Evolutionary conservation across 768 basidiomycete species (phyloP).

Genomic region (Termitomyces sp.): DNA sequence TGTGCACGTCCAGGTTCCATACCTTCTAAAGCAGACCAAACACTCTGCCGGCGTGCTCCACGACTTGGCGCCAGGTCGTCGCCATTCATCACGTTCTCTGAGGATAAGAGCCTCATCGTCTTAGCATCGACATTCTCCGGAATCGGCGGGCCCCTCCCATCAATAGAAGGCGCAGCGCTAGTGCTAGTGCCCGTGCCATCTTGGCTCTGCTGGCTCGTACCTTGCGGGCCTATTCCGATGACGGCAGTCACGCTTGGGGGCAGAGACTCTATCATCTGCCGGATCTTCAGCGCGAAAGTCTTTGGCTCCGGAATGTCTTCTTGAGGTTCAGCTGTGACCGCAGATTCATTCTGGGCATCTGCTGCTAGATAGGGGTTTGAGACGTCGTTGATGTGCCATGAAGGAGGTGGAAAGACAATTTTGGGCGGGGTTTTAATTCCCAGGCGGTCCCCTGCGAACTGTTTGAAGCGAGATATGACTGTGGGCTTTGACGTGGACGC

Average conservation of each 20-base stretch:
- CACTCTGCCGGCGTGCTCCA: slow-evolving; percentile 30
- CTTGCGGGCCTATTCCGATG: slow-evolving; percentile 6
- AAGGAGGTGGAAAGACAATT: slow-evolving; percentile 38
- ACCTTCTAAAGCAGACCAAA: slow-evolving; percentile 57
- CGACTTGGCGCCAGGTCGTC: slow-evolving; percentile 19
- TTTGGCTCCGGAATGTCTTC: slow-evolving; percentile 24
- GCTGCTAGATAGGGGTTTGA: slow-evolving; percentile 1
- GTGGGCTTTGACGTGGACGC: slow-evolving; percentile 28
- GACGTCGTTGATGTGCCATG: slow-evolving; percentile 38
- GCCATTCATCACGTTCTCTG: slow-evolving; percentile 63
- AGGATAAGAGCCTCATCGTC: slow-evolving; percentile 46
- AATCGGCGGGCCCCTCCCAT: slow-evolving; percentile 30
- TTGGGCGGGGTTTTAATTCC: slow-evolving; percentile 16
- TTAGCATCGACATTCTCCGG: slow-evolving; percentile 40
- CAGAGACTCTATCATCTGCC: slow-evolving; percentile 29
- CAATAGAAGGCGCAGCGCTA: slow-evolving; percentile 2
- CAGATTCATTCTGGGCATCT: not conserved
- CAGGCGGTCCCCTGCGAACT: slow-evolving; percentile 21
- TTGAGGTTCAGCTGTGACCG: slow-evolving; percentile 4
- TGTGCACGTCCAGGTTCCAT: slow-evolving; percentile 21
- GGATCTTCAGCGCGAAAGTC: slow-evolving; percentile 31
- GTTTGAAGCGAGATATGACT: slow-evolving; percentile 30
- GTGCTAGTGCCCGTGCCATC: not conserved
- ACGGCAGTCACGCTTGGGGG: slow-evolving; percentile 21
- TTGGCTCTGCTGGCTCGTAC: not conserved